Evolutionary conservation across 768 basidiomycete species (phyloP).

Genomic region (Daedaleopsis nitida): DNA sequence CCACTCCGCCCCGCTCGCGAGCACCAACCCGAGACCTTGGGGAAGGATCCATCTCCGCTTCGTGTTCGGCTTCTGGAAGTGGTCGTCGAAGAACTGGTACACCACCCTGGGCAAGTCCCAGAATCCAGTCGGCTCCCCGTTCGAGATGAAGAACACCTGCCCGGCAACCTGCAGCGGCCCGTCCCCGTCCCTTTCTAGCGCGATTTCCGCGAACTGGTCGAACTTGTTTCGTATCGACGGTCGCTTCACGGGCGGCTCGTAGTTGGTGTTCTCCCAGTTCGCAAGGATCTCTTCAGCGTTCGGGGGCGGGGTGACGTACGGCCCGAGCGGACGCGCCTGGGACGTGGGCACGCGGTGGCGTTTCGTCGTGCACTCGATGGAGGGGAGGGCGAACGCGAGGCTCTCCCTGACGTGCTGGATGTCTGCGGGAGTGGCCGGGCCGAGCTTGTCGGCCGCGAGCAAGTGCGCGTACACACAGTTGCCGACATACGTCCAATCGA

Average conservation of each 20-base stretch:
- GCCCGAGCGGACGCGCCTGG: slow-evolving; percentile 79
- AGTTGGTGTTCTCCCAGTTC: slow-evolving; percentile 53
- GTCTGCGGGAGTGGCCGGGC: slow-evolving; percentile 48
- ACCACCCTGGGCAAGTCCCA: slow-evolving; percentile 89
- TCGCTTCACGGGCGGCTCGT: slow-evolving; percentile 42
- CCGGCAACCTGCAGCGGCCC: slow-evolving; percentile 83
- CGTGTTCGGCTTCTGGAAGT: slow-evolving; percentile 55
- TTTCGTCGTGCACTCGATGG: slow-evolving; percentile 68
- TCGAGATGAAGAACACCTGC: slow-evolving; percentile 95
- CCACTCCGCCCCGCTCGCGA: slow-evolving; percentile 75
- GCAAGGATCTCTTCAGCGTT: slow-evolving; percentile 59
- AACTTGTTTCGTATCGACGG: slow-evolving; percentile 74
- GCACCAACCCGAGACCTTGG: slow-evolving; percentile 61
- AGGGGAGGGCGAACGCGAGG: slow-evolving; percentile 55
- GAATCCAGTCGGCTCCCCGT: slow-evolving; percentile 94
- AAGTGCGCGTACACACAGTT: slow-evolving; percentile 95
- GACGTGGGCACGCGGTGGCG: slow-evolving; percentile 73
- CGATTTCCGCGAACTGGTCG: slow-evolving; percentile 71
- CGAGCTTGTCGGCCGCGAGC: slow-evolving; percentile 88
- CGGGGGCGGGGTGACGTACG: slow-evolving; percentile 63
- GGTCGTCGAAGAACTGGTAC: slow-evolving; percentile 60
- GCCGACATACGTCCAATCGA: slow-evolving; percentile 96
- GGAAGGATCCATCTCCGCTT: slow-evolving; percentile 53
- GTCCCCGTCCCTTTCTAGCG: slow-evolving; percentile 51
- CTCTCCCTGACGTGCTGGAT: slow-evolving; percentile 34